A percentile compares a stretch with the other conserved stretches of the same genome.
phyloP scores from a whole-genome alignment of 2,329 filamentous ascomycete species.

The Cladosporium sp. region DNA sequence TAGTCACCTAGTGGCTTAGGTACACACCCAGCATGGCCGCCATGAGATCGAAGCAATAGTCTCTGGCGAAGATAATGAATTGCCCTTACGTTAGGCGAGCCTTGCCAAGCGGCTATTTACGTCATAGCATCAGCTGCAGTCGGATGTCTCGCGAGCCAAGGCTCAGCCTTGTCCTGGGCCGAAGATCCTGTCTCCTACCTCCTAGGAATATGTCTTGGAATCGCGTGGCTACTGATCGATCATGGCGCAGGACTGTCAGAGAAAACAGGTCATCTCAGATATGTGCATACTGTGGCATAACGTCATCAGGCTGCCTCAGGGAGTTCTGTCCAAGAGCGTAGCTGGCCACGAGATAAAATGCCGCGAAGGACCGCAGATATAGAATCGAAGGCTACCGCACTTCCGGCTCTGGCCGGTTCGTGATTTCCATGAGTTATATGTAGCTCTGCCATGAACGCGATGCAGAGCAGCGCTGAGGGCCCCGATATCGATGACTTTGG shows the following conservation, averaged over 20 bases:
- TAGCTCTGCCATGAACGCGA: not conserved
- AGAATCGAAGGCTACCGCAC: not conserved
- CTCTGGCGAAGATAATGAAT: not conserved
- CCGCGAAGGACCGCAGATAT: not conserved
- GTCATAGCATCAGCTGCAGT: not conserved
- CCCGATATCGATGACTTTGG: not conserved
- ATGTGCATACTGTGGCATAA: not conserved
- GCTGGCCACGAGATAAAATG: not conserved
- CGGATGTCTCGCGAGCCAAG: not conserved
- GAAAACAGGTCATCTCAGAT: not conserved
- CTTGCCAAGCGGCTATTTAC: slow-evolving; percentile 4
- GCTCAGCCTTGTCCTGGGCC: slow-evolving; percentile 8
- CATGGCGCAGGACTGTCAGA: not conserved
- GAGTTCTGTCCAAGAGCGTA: not conserved
- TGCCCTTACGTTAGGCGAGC: not conserved
- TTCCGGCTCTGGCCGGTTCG: not conserved
- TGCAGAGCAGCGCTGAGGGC: not conserved
- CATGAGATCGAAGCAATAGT: not conserved
- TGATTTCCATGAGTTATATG: not conserved
- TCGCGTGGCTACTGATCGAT: not conserved
- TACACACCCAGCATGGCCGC: not conserved
- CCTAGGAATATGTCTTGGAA: not conserved
- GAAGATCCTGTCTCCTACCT: not conserved
- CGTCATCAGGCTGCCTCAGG: not conserved
- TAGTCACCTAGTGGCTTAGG: not conserved